Conservation (phyloP, 2,329 filamentous ascomycete species). For the Penicillium decumbens region DNA sequence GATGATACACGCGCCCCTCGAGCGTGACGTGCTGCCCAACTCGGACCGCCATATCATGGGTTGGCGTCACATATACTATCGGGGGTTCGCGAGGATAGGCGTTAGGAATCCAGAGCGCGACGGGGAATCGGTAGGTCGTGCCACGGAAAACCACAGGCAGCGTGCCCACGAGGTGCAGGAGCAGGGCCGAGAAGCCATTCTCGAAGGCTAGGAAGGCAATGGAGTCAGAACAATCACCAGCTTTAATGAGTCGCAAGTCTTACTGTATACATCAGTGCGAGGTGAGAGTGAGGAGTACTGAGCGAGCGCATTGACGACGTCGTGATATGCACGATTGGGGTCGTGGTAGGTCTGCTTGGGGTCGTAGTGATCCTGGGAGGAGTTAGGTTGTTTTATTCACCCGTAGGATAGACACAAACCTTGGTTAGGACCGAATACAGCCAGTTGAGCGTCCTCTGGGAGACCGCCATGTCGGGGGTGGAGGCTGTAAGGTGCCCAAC, state of each 20-base stretch:
- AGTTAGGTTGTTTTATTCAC: constrained; percentile 1
- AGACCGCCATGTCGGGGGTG: constrained; percentile 53
- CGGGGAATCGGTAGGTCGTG: constrained; percentile 81
- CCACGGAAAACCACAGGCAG: constrained; percentile 89
- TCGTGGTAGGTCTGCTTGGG: constrained; percentile 78
- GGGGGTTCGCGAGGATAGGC: constrained; percentile 82
- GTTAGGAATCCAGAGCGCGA: constrained; percentile 90
- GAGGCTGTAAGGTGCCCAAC: constrained; percentile 1
- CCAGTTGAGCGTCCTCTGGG: constrained; percentile 90
- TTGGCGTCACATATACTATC: constrained; percentile 82
- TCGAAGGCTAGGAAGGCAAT: constrained; percentile 65
- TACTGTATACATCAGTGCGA: constrained; percentile 93
- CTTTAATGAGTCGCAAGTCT: constrained; percentile 26
- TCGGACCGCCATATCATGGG: constrained; percentile 79
- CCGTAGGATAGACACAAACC: constrained; percentile 42
- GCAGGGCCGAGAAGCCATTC: constrained; percentile 77
- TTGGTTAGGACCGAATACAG: constrained; percentile 84
- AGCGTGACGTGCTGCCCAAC: constrained; percentile 93
- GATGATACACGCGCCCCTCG: constrained; percentile 91
- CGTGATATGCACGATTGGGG: constrained; percentile 86
- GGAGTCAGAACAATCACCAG: constrained; percentile 11
- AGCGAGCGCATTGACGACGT: constrained; percentile 76
- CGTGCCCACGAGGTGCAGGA: constrained; percentile 81
- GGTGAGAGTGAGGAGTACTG: constrained; percentile 75
- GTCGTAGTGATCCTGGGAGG: constrained; percentile 34